Percentiles rank a stretch among this genome's conserved stretches.
Conservation (phyloP, 2,329 filamentous ascomycete genomes). For the Aspergillus glaucus region DNA sequence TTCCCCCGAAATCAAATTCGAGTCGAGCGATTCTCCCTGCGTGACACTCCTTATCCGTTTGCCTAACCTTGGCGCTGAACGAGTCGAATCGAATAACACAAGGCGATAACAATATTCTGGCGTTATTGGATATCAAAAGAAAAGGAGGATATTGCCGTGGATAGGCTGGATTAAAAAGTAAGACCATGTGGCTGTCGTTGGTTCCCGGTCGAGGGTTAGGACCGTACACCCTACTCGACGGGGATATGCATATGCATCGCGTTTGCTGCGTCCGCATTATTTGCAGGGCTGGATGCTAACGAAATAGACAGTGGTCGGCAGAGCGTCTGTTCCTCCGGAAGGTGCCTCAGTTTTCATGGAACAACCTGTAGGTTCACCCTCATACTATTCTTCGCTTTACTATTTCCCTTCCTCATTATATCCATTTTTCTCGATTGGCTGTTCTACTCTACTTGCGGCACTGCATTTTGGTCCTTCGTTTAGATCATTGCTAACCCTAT, state of each 20-base stretch:
- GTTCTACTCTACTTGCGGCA: neutral
- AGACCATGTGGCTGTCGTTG: neutral
- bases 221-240: neutral
- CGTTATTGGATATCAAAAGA: neutral
- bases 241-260: neutral
- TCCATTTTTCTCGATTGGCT: neutral
- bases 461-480: no score
- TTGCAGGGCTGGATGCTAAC: neutral
- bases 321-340: neutral
- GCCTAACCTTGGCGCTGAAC: neutral
- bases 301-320: neutral
- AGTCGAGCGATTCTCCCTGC: neutral
- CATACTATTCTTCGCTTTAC: neutral
- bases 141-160: neutral
- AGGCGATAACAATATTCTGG: neutral
- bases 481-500: neutral
- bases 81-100: neutral
- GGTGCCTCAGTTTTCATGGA: neutral
- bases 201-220: neutral
- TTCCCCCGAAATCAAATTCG: neutral
- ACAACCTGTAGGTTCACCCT: neutral
- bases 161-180: neutral
- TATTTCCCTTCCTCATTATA: neutral
- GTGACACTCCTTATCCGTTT: neutral
- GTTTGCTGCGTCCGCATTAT: neutral